phyloP scores from a whole-genome alignment of 2,329 filamentous ascomycete species.

The Pyricularia pennisetigena region DNA sequence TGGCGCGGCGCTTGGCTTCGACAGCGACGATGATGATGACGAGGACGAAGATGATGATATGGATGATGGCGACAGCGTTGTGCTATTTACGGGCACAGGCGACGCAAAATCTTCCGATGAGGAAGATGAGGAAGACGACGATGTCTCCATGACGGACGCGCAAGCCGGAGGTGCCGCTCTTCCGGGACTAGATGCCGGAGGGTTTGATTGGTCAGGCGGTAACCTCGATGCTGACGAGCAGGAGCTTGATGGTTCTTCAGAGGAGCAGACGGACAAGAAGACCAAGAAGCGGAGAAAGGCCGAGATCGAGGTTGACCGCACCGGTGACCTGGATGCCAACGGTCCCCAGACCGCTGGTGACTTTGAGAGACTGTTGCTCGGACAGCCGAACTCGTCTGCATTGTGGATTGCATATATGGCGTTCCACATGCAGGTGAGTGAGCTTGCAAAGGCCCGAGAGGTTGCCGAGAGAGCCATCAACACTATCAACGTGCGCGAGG shows the following conservation, averaged over 20 bases:
- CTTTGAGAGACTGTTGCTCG: slow-evolving; percentile 86
- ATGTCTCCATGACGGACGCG: slow-evolving; percentile 33
- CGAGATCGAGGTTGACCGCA: slow-evolving; percentile 75
- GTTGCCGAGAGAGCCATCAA: slow-evolving; percentile 84
- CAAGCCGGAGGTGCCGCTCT: slow-evolving; percentile 19
- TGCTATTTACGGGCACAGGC: slow-evolving; percentile 36
- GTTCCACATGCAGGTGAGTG: slow-evolving; percentile 90
- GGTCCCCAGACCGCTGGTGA: slow-evolving; percentile 86
- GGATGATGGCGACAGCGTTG: slow-evolving; percentile 29
- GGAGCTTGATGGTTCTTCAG: slow-evolving; percentile 40
- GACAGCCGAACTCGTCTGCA: slow-evolving; percentile 84
- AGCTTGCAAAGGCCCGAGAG: slow-evolving; percentile 78
- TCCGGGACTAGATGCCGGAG: slow-evolving; percentile 57
- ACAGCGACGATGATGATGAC: slow-evolving; percentile 36
- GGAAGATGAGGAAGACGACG: slow-evolving; percentile 22
- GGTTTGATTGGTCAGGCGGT: slow-evolving; percentile 82
- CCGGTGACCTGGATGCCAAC: slow-evolving; percentile 80
- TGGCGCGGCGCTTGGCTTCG: slow-evolving; percentile 29
- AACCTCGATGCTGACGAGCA: slow-evolving; percentile 44
- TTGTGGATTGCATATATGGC: slow-evolving; percentile 98
- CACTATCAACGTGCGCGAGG: slow-evolving; percentile 84
- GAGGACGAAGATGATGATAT: slow-evolving; percentile 37
- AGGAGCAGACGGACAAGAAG: background rate
- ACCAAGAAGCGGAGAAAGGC: slow-evolving; percentile 62
- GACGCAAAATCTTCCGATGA: slow-evolving; percentile 26